Evolutionary conservation across 441 rosid species (phyloP).

Genomic region (Francoa sonchifolia): DNA sequence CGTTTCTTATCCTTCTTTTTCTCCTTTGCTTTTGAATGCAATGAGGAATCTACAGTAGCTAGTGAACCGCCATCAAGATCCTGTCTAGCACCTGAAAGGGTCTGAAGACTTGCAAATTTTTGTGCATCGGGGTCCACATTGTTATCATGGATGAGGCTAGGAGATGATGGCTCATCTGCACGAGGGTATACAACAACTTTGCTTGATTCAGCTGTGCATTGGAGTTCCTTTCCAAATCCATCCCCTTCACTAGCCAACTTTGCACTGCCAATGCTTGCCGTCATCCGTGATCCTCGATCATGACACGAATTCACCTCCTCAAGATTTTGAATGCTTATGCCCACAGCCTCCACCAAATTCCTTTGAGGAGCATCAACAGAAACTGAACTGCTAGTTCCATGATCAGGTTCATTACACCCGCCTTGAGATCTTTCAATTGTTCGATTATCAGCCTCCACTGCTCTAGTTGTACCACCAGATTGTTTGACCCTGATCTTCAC

Average conservation of each 20-base stretch:
- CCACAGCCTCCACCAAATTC: slow-evolving; percentile 58
- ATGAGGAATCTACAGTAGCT: slow-evolving; percentile 16
- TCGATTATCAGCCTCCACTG: slow-evolving; percentile 56
- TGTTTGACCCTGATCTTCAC: slow-evolving; percentile 65
- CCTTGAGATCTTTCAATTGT: slow-evolving; percentile 65
- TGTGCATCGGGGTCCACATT: slow-evolving; percentile 35
- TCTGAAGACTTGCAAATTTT: slow-evolving; percentile 59
- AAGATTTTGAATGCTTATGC: slow-evolving; percentile 62
- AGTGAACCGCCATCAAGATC: slow-evolving; percentile 21
- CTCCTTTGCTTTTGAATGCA: slow-evolving; percentile 32
- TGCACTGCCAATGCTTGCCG: slow-evolving; percentile 90
- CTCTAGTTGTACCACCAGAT: slow-evolving; percentile 62
- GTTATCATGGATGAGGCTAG: slow-evolving; percentile 32
- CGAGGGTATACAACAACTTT: slow-evolving; percentile 31
- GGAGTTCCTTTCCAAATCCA: slow-evolving; percentile 68
- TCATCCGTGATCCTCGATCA: slow-evolving; percentile 80
- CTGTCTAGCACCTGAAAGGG: slow-evolving; percentile 31
- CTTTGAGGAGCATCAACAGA: slow-evolving; percentile 93
- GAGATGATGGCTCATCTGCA: slow-evolving; percentile 31
- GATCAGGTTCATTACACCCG: slow-evolving; percentile 37
- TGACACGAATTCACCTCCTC: slow-evolving; percentile 91
- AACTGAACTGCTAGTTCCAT: slow-evolving; percentile 63
- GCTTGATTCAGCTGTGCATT: slow-evolving; percentile 95
- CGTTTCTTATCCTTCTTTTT: slow-evolving; percentile 62
- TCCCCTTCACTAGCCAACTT: slow-evolving; percentile 61